Conservation (phyloP, 2,329 filamentous ascomycete genomes). For the Chaetomiaceae sp. region DNA sequence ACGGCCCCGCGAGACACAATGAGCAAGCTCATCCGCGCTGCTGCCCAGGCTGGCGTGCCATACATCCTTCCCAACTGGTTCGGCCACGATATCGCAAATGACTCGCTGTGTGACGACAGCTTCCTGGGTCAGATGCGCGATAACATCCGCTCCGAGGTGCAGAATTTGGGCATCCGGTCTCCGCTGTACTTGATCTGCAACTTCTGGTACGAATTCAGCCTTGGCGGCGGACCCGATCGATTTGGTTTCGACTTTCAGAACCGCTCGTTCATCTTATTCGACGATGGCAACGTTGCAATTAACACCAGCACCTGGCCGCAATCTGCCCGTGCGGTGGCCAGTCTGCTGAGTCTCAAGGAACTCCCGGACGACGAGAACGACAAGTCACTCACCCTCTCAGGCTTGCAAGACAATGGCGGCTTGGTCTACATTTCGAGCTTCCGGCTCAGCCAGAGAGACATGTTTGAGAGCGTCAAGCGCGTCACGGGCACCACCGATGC, state of each 20-base stretch:
- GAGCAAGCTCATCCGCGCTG: conserved; percentile 37
- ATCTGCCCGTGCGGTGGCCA: too few species aligned
- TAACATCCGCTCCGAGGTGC: conserved; percentile 25
- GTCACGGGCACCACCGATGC: too few species aligned
- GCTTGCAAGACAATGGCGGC: too few species aligned
- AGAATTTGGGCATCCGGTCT: conserved; percentile 32
- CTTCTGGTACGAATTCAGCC: conserved; percentile 50
- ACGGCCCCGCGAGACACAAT: conserved; percentile 32
- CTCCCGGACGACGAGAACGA: too few species aligned
- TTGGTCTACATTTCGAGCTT: too few species aligned
- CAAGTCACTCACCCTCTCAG: too few species aligned
- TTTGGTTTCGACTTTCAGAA: conserved; percentile 47
- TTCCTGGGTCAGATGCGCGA: background rate
- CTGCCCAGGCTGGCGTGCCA: conserved; percentile 38
- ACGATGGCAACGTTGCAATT: conserved; percentile 50
- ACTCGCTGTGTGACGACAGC: background rate
- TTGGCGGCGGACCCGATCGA: conserved; percentile 29
- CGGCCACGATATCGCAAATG: conserved; percentile 22
- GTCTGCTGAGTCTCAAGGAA: too few species aligned
- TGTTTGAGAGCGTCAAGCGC: too few species aligned
- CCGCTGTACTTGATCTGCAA: conserved; percentile 42
- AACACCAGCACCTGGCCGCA: conserved; percentile 54
- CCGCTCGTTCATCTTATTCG: conserved; percentile 39
- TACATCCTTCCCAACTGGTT: conserved; percentile 42
- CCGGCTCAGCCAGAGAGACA: too few species aligned